Percentiles rank a stretch among this genome's conserved stretches.
phyloP scores from a whole-genome alignment of 306 rosid species.

The Lotus japonicus region DNA sequence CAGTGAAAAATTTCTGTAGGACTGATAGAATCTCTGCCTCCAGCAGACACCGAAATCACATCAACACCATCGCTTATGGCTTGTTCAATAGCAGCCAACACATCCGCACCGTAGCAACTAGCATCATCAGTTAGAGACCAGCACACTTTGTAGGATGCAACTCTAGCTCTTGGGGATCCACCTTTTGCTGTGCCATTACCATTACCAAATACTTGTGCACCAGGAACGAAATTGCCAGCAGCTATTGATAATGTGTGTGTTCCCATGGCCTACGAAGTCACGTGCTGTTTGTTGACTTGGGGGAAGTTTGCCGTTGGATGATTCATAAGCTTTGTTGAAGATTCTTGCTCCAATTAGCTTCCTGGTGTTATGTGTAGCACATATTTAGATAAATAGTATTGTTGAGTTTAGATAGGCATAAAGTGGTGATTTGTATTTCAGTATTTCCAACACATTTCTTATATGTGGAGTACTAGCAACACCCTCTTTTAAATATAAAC shows the following conservation, averaged over 20 bases:
- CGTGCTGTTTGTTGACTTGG: slow-evolving; percentile 26
- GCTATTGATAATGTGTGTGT: slow-evolving; percentile 77
- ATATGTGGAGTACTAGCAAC: no score
- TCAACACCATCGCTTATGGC: slow-evolving; percentile 75
- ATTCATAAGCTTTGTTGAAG: slow-evolving; percentile 34
- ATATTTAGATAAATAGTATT: no score
- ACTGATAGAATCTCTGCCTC: not conserved
- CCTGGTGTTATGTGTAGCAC: slow-evolving; percentile 8
- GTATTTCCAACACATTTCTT: no score
- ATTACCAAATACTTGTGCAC: slow-evolving; percentile 5
- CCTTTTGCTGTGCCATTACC: slow-evolving; percentile 55
- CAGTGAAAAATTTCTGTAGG: slow-evolving; percentile 8
- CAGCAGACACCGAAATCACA: slow-evolving; percentile 44
- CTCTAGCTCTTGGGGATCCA: slow-evolving; percentile 70
- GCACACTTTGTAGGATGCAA: slow-evolving; percentile 75
- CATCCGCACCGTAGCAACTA: slow-evolving; percentile 50
- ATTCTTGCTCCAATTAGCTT: slow-evolving; percentile 74
- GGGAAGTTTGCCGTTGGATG: not conserved
- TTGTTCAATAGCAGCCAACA: slow-evolving; percentile 53
- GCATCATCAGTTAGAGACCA: slow-evolving; percentile 23
- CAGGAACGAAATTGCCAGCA: slow-evolving; percentile 46
- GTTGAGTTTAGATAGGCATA: no score
- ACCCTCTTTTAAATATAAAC: no score
- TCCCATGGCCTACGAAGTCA: slow-evolving; percentile 75
- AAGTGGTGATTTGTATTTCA: no score